Conservation (phyloP, 371 early-diverging fungal genomes). For the Mucor saturninus region DNA sequence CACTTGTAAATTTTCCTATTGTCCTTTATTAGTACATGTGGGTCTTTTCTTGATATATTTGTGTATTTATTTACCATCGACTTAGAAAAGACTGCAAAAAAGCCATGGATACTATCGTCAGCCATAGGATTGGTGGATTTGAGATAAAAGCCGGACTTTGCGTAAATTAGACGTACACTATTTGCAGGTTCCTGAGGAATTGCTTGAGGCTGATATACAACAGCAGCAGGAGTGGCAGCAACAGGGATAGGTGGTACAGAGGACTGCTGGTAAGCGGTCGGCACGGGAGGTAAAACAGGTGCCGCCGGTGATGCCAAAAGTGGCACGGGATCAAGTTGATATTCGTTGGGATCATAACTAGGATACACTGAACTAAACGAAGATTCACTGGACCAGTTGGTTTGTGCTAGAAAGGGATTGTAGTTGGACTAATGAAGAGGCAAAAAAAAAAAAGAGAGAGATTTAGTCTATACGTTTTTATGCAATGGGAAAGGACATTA, state of each 20-base stretch:
- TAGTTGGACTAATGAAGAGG: conserved; percentile 2
- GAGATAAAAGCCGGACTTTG: conserved; percentile 48
- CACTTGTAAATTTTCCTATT: conserved; percentile 25
- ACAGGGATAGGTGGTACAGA: background rate
- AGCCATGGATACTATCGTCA: conserved; percentile 38
- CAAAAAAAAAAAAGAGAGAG: too few relatives aligned
- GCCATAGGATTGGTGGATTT: conserved; percentile 15
- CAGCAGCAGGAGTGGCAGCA: background rate
- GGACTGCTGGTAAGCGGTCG: conserved; percentile 15
- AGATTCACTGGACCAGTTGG: conserved; percentile 4
- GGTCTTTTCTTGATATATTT: background rate
- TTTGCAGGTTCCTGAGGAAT: background rate
- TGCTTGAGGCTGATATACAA: background rate
- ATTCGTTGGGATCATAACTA: conserved; percentile 26
- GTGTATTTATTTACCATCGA: conserved; percentile 23
- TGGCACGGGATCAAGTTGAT: conserved; percentile 19
- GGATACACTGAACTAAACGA: conserved; percentile 27
- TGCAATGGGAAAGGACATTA: background rate
- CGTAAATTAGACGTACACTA: conserved; percentile 39
- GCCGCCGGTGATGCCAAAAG: conserved; percentile 13
- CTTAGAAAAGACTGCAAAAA: conserved; percentile 35
- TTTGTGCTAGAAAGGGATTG: conserved; percentile 11
- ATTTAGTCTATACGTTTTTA: background rate
- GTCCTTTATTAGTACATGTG: background rate
- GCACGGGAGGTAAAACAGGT: conserved; percentile 29